Evolutionary conservation across 1,284 basidiomycete genomes (phyloP), one percentile per base, ranked within the genome.

Genomic region (Leccinum ambiguum): DNA sequence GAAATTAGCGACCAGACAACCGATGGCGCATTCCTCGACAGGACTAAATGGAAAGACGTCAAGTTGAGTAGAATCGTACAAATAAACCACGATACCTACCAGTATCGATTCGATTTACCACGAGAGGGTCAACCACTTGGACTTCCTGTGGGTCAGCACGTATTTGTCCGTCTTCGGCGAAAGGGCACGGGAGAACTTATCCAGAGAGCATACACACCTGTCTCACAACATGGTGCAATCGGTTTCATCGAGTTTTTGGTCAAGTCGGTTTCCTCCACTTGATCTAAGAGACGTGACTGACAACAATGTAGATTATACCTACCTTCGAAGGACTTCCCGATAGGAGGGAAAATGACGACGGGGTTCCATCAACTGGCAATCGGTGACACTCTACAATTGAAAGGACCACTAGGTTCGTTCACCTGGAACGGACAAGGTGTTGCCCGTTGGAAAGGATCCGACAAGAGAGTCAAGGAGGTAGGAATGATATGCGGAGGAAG

Each of bases 381-480:
- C 3, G 86, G 82, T 8, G 85, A 87, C 61, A 68, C 56, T 4
- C 74, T 88, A n/a, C 86, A 89, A 67, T 69, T 89, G 61, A 90
- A 89, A 71, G 89, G 88, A 0, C 89, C 88, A 0, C 74, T 89
- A 3, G 88, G 88, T 0, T 81, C 81, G 2, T 89, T 90, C 72
- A 73, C 80, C 14, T 89, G 85, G 81, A 72, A 79, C 6, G 85
- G 86, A 0, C 68, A 75, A 11, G 80, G 82, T 0, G 39, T 68
- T 18, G 60, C 66, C 21, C 67, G 68, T 21, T 79, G 83, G 78
- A 77, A 79, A 62, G 79, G 81, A 0, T 68, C 75, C 3, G 69
- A 78, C 60, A 74, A 75, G 39, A 74, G 72, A 18, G 75, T 84
- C 10, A 76, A 73, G 48, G 77, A 84, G 18, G 70, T 90, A 14